Evolutionary conservation across 805 yeast species (phyloP), one percentile per base, ranked within the genome.

Genomic region (Priceomyces melissophilus): DNA sequence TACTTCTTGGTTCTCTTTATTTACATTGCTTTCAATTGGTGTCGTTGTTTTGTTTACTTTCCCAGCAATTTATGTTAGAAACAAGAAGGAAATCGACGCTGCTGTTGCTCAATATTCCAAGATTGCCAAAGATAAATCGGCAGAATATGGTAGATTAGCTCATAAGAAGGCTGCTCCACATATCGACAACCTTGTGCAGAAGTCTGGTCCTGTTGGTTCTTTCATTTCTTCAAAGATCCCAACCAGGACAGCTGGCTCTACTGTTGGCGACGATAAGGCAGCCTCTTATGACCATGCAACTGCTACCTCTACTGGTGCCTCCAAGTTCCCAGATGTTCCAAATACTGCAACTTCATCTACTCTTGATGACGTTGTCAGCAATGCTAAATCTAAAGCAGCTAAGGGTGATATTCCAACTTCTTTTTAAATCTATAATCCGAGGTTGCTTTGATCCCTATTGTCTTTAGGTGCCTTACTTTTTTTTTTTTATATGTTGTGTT

Each of bases 1-100:
- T 54, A 84, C 95, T 48, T 80, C 87, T 26, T 72, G 82, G 77
- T 70, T 89, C 61, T 78, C 95, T 16, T 63, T 90, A 42, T 84
- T 83, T 78, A 71, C 84, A 23, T 64, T 89, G 52, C 54, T 81
- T 25, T 71, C 84, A 51, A 59, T 77, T 37, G 61, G 79, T 33
- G 80, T 82, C 37, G 62, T 86, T 37, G 57, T 71, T 14, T 74
- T 84, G 11, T 91, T 91, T 75, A 65, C 95, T 33, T 69, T 78
- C 34, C 98, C 98, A 44, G 78, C 76, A 23, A 56, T 84, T 47
- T 91, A 90, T 73, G 67, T 78, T 53, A 74, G 75, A 51, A 81
- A 85, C 77, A 82, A 87, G 75, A 74, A 74, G 57, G 83, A 86
- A 71, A 84, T 90, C 57, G 89, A 85, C 66, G 77, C 76, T 36